Percentiles rank a stretch among this genome's conserved stretches.
These are phyloP conservation scores for Serendipita sp. DNA, from an alignment of 768 basidiomycete genomes.

Conservation along the genomic window DNA sequence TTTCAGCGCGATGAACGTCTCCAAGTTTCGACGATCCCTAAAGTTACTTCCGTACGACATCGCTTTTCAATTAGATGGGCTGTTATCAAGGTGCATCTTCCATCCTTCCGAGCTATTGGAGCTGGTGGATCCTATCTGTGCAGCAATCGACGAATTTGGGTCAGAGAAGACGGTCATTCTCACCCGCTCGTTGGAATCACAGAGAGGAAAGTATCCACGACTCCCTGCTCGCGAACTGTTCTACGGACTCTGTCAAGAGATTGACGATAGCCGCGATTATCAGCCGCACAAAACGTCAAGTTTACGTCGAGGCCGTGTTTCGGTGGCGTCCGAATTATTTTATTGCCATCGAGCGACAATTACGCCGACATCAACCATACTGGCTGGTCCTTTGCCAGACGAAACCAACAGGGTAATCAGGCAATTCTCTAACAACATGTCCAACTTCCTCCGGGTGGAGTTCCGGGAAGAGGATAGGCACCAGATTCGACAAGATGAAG, in stretches of 20 bases:
- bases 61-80: conserved; percentile 60
- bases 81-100: conserved; percentile 47
- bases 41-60: conserved; percentile 41
- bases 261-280: background rate
- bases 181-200: background rate
- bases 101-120: conserved; percentile 37
- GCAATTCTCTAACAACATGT: conserved; percentile 28
- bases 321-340: background rate
- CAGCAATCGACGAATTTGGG: background rate
- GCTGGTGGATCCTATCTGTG: background rate
- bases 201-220: background rate
- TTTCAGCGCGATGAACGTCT: background rate
- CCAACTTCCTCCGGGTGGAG: conserved; percentile 43
- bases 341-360: conserved; percentile 20
- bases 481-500: conserved; percentile 37
- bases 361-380: conserved; percentile 36
- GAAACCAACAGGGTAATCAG: conserved; percentile 48
- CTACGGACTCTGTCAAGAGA: background rate
- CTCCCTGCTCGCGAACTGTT: background rate
- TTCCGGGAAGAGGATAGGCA: conserved; percentile 43
- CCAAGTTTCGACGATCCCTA: conserved; percentile 18
- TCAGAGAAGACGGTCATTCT: background rate
- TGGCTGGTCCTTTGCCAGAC: conserved; percentile 41
- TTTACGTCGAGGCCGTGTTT: background rate
- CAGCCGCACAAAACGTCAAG: background rate